Evolutionary conservation across 441 rosid genomes (phyloP).

Genomic region (Theobroma grandiflorum): DNA sequence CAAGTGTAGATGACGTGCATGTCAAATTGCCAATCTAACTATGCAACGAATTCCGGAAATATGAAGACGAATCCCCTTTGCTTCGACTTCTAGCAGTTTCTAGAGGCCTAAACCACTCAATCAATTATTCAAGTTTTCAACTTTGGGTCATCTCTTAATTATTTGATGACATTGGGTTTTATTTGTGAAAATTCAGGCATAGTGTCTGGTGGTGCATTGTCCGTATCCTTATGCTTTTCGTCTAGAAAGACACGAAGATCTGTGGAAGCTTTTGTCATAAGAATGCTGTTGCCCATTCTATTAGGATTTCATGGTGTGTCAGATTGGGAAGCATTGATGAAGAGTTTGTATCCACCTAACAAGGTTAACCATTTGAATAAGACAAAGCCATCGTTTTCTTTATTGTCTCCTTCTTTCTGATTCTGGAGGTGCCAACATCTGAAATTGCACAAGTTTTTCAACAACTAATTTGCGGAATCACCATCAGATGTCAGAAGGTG

Average conservation of each 20-base stretch:
- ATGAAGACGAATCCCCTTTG: not conserved
- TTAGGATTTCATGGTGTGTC: constrained; percentile 29
- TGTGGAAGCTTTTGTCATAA: constrained; percentile 33
- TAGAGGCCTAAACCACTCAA: not conserved
- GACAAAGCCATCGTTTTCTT: constrained; percentile 27
- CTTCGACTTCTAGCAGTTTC: not conserved
- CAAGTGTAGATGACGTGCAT: not conserved
- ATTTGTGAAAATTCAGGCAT: not conserved
- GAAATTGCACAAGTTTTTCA: constrained; percentile 8
- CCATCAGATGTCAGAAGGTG: constrained; percentile 55
- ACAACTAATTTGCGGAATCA: constrained; percentile 19
- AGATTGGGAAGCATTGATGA: constrained; percentile 37
- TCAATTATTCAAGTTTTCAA: not conserved
- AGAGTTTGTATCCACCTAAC: constrained; percentile 32
- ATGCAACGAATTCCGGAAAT: not conserved
- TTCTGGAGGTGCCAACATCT: constrained; percentile 28
- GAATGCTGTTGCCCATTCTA: constrained; percentile 38
- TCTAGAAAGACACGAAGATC: constrained; percentile 19
- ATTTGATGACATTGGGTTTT: not conserved
- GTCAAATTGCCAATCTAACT: not conserved
- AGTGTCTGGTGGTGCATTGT: not conserved
- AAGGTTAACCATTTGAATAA: constrained; percentile 37
- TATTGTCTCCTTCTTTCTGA: constrained; percentile 33
- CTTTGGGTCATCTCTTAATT: not conserved
- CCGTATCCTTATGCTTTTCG: constrained; percentile 2